A percentile compares a stretch with the other conserved stretches of the same genome.
These are phyloP conservation scores for Letharia columbiana DNA, from an alignment of 495 filamentous ascomycete species.

Conservation along the genomic window DNA sequence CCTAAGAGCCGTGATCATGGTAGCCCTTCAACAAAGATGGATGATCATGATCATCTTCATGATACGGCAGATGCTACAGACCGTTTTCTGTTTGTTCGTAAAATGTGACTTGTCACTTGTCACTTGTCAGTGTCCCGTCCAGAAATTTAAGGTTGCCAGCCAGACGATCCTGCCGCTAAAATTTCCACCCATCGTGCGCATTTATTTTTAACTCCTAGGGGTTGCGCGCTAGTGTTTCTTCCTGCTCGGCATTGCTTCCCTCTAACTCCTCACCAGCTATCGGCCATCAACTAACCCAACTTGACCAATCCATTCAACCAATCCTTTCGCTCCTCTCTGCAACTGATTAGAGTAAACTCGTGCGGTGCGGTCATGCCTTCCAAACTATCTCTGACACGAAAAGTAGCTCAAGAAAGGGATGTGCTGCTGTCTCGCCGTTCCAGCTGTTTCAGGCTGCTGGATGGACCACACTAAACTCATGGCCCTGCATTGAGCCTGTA, in stretches of 20 bases:
- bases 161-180: constrained; percentile 5
- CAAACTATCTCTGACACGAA: neutral
- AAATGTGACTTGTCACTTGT: too few relatives aligned
- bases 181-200: neutral
- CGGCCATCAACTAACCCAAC: neutral
- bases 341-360: neutral
- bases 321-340: neutral
- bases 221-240: neutral
- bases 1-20: neutral
- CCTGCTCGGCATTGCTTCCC: neutral
- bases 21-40: neutral
- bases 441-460: neutral
- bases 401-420: neutral
- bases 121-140: too few relatives aligned
- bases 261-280: neutral
- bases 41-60: neutral
- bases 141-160: neutral
- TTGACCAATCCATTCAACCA: neutral
- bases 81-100: too few relatives aligned
- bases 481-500: neutral
- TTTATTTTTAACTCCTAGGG: neutral
- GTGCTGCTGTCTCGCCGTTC: neutral
- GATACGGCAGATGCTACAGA: neutral
- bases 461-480: neutral
- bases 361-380: neutral